Evolutionary conservation across 768 basidiomycete genomes (phyloP), one percentile per base, ranked within the genome.

Genomic region (Cystobasidium ongulense): DNA sequence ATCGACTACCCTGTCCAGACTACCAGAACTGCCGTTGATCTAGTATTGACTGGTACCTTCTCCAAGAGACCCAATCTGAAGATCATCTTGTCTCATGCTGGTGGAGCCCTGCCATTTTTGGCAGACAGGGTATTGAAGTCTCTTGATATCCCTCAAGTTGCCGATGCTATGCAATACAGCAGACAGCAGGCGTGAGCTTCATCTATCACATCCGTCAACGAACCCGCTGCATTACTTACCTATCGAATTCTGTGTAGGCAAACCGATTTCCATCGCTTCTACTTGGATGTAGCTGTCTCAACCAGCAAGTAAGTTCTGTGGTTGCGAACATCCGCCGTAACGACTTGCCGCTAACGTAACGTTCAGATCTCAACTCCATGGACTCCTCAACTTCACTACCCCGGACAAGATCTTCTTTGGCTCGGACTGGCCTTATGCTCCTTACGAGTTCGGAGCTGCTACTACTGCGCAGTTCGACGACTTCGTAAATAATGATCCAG

Each of bases 1-100:
- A 35, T 64, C 39, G 63, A 64, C 27, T 64, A 64, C 31, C 63
- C 63, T 38, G 23, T 35, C 23, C 31, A 64, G 63, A 64, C 63
- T 18, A 43, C 31, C 8, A 27, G 63, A 23, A 64, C 63, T 27
- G 63, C 63, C 8, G 39, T 64, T 7, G 63, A 64, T 25, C 63
- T 64, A 7, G 39, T 64, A 7, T 25, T 64, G 7, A 64, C 31
- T 36, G 63, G 63, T 36, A 43, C 63, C 17, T 43, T 64, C 31
- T 23, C 31, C 10, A 25, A 25, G 25, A 23, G 29, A 23, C 63
- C 63, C 10, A 64, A 64, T 23, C n/a, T 33, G 10, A 64, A 64
- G 63, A 33, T 64, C 31, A 64, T 64, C 36, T 36, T 64, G 23
- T 64, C 63, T 5, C 63, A 64, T 36, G 63, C 27, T 15, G 63